phyloP scores from a whole-genome alignment of 176 grass and related monocot genomes.

The Aegilops bicornis region DNA sequence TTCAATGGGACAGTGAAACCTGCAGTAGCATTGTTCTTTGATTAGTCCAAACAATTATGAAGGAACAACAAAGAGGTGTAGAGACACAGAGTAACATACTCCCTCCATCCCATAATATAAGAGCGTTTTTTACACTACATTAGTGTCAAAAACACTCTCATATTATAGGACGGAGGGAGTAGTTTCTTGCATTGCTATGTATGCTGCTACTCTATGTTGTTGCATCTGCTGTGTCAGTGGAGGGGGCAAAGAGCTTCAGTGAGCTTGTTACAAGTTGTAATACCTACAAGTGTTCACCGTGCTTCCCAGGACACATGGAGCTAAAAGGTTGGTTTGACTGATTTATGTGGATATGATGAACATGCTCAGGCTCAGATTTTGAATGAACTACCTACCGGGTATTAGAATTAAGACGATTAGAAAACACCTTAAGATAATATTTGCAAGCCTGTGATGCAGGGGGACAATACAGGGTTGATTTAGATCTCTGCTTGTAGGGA shows the following conservation, averaged over 20 bases:
- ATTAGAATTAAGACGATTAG: neutral
- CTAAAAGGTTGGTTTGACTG: neutral
- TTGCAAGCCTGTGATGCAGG: neutral
- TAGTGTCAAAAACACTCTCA: too few species aligned
- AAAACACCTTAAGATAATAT: neutral
- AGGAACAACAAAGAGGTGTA: neutral
- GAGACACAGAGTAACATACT: neutral
- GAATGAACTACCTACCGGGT: neutral
- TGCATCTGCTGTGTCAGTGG: neutral
- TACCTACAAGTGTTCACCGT: neutral
- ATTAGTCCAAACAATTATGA: slow-evolving; percentile 19
- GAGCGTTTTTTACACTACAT: too few species aligned
- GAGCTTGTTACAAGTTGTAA: neutral
- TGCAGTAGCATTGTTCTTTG: slow-evolving; percentile 32
- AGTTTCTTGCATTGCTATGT: neutral
- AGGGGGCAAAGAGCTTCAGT: neutral
- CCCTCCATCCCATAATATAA: too few species aligned
- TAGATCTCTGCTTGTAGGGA: neutral
- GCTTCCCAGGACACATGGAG: neutral
- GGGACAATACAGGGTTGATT: slow-evolving; percentile 4
- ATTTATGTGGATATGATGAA: neutral
- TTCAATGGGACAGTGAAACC: slow-evolving; percentile 72
- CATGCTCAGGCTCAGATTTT: neutral
- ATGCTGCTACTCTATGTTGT: neutral
- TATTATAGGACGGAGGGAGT: too few species aligned